Conservation (phyloP, 2,329 filamentous ascomycete species). For the Talaromyces sp. region DNA sequence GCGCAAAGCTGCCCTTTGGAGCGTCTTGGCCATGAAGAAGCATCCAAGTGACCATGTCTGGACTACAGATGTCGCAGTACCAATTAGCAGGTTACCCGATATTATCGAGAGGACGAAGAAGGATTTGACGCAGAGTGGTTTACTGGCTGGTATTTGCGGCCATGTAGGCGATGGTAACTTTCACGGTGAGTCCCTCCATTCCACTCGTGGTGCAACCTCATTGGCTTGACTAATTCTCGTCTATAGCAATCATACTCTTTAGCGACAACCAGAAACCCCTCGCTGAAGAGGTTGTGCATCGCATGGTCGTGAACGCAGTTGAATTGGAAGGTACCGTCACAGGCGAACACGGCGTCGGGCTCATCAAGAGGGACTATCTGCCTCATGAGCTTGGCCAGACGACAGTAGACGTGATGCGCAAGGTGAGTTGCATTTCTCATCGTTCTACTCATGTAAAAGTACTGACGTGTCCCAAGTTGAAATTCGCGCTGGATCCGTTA, state of each 20-base stretch:
- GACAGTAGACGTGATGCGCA: slow-evolving; percentile 63
- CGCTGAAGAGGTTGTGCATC: slow-evolving; percentile 59
- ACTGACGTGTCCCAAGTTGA: slow-evolving; percentile 45
- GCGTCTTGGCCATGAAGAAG: slow-evolving; percentile 62
- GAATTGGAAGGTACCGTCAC: slow-evolving; percentile 70
- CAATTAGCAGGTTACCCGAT: slow-evolving; percentile 65
- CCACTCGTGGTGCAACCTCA: not conserved
- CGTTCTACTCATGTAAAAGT: not conserved
- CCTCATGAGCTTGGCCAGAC: slow-evolving; percentile 58
- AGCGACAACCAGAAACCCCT: slow-evolving; percentile 55
- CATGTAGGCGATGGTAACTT: slow-evolving; percentile 75
- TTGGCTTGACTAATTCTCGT: not conserved
- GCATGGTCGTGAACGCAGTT: slow-evolving; percentile 66
- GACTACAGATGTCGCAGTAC: slow-evolving; percentile 79
- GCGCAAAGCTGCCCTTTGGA: slow-evolving; percentile 71
- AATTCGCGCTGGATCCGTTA: slow-evolving; percentile 63
- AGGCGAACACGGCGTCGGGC: slow-evolving; percentile 67
- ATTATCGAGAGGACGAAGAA: slow-evolving; percentile 69
- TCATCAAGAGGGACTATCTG: slow-evolving; percentile 65
- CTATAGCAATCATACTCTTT: slow-evolving; percentile 58
- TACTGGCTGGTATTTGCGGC: slow-evolving; percentile 65
- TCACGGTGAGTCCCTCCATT: slow-evolving; percentile 47
- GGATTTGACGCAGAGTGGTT: slow-evolving; percentile 59
- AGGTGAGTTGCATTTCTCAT: slow-evolving; percentile 41
- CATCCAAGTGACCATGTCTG: slow-evolving; percentile 62